Base-by-base conservation (phyloP, 176 grass and related monocot genomes). In the Otatea glauca region DNA sequence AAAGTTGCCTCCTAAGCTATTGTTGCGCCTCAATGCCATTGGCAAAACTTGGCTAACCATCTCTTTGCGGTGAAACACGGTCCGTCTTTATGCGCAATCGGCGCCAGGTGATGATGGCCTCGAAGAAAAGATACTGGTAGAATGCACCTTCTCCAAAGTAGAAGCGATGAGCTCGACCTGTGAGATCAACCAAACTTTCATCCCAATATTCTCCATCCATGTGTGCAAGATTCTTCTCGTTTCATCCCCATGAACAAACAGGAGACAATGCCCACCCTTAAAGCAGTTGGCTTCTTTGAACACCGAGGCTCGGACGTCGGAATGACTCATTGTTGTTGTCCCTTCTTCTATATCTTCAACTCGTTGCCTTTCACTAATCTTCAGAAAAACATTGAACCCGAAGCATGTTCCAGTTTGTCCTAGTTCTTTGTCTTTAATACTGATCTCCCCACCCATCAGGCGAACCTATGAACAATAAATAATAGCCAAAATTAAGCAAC, bases 391-490 rank as follows among this genome's bases (percentile, higher is more conserved):
- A 71, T 95, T 98, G 79, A 98, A 98, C 23, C 77, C 85, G 38
- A 98, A 93, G 66, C 95, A 95, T 42, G 89, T 90, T 61, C 95
- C 95, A 5, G 39, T 79, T 75, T 93, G 88, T 59, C 84, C 82
- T 11, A 68, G 82, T 18, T 88, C 84, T 48, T 92, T 93, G 21
- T 98, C 92, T 68, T 86, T 78, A 41, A 98, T 98, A 55, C 72
- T 88, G 11, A 98, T 98, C 62, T 98, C 92, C 16, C 95, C 95
- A 24, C 95, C 92, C 95, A 95, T 93, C 35, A 98, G 29, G 60
- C 92, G 91, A 61, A 98, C 95, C 95, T 93, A 41, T 8, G 60
- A 69, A 62, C 42, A 37, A 29, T 18, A 18, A 34, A 73, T 18
- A 44, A 20, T 34, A 35, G 20, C n/a, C 14, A 85, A 34, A 49